phyloP scores from a whole-genome alignment of 2,329 filamentous ascomycete species.

The Cordyceps tenuipes region DNA sequence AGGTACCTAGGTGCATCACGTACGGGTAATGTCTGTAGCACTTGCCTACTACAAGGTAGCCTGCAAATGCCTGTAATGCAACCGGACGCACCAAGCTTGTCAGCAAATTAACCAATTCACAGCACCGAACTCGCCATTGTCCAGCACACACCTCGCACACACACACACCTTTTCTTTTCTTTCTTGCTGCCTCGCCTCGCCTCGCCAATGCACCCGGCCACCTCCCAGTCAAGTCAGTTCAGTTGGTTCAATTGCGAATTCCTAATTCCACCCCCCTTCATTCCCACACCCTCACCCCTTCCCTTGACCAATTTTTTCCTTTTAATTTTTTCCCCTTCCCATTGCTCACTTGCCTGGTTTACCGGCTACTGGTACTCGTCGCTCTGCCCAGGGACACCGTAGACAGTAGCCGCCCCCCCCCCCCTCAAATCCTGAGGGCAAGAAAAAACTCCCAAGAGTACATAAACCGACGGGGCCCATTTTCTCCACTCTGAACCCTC shows the following conservation, averaged over 20 bases:
- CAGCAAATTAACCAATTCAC: neutral
- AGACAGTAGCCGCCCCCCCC: slow-evolving; percentile 1
- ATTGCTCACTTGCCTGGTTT: neutral
- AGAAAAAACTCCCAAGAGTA: slow-evolving; percentile 11
- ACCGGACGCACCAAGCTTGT: neutral
- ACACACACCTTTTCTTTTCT: neutral
- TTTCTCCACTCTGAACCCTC: slow-evolving; percentile 14
- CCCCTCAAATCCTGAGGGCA: slow-evolving; percentile 4
- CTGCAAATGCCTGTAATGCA: too few relatives aligned
- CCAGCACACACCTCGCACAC: neutral
- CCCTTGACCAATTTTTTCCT: neutral
- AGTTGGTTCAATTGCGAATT: neutral
- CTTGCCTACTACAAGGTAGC: too few relatives aligned
- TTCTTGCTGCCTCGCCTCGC: neutral
- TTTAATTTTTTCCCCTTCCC: neutral
- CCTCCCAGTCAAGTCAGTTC: neutral
- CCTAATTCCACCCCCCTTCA: neutral
- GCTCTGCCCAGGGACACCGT: neutral
- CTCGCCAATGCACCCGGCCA: slow-evolving; percentile 5
- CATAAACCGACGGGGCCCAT: slow-evolving; percentile 11
- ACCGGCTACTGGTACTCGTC: slow-evolving; percentile 5
- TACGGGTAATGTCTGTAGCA: too few relatives aligned
- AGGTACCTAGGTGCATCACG: too few relatives aligned
- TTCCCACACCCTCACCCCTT: neutral
- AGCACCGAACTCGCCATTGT: neutral